phyloP scores from a whole-genome alignment of 108 stramenopile genomes.

The Stephanodiscus triporus region DNA sequence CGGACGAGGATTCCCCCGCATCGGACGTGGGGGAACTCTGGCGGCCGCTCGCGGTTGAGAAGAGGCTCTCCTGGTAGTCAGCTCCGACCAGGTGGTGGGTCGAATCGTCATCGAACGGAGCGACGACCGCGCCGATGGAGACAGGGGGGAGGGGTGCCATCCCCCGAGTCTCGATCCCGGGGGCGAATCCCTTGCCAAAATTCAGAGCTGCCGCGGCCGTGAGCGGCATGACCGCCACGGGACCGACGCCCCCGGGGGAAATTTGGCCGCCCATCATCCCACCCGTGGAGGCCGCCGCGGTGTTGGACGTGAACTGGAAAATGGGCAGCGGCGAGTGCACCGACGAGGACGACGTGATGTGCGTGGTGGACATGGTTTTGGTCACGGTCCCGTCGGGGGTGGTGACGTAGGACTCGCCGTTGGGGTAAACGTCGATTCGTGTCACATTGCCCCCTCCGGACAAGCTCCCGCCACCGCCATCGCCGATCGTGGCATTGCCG shows the following conservation, averaged over 20 bases:
- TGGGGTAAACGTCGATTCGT: slow-evolving; percentile 4
- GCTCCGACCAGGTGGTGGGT: background rate
- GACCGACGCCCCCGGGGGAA: background rate
- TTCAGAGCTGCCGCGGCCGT: slow-evolving; percentile 18
- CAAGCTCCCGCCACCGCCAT: background rate
- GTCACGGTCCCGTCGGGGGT: slow-evolving; percentile 4
- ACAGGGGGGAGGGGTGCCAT: background rate
- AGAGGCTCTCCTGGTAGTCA: background rate
- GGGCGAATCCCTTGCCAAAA: slow-evolving; percentile 20
- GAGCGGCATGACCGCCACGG: background rate
- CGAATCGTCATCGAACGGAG: background rate
- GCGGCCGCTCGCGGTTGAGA: background rate
- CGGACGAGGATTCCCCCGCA: slow-evolving; percentile 10
- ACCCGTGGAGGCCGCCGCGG: background rate
- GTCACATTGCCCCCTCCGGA: slow-evolving; percentile 8
- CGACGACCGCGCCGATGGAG: background rate
- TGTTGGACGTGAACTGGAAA: slow-evolving; percentile 35
- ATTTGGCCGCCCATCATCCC: background rate
- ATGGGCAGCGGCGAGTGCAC: slow-evolving; percentile 5
- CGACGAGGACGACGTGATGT: background rate
- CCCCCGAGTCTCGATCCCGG: background rate
- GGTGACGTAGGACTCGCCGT: slow-evolving; percentile 6
- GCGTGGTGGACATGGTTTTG: slow-evolving; percentile 11
- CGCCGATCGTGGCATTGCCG: slow-evolving; percentile 6
- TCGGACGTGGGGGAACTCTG: background rate